Conservation (phyloP, 352 stramenopile species). For the Globisporangium camurandrum region DNA sequence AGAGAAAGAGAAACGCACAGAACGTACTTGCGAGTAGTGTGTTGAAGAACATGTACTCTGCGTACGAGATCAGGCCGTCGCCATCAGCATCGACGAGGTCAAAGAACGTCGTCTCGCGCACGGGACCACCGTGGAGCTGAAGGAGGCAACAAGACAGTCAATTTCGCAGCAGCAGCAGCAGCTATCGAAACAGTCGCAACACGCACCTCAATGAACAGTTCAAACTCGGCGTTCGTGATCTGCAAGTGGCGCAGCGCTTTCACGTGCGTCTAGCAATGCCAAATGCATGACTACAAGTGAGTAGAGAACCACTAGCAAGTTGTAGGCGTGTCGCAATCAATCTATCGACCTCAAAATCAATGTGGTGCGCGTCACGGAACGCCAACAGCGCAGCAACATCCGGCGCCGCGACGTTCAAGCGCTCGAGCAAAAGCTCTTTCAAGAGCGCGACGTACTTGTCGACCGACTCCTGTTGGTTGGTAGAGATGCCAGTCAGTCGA, state of each 20-base stretch:
- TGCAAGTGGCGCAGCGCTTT: conserved; percentile 63
- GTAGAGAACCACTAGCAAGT: neutral
- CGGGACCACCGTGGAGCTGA: conserved; percentile 51
- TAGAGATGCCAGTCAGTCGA: no score
- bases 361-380: conserved; percentile 49
- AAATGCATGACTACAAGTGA: neutral
- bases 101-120: conserved; percentile 67
- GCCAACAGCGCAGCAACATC: conserved; percentile 48
- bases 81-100: conserved; percentile 80
- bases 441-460: conserved; percentile 47
- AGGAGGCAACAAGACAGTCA: no score
- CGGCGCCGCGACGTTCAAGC: conserved; percentile 24
- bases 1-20: neutral
- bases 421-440: conserved; percentile 50
- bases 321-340: neutral
- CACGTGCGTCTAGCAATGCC: conserved; percentile 64
- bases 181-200: neutral
- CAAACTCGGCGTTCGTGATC: conserved; percentile 79
- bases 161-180: neutral
- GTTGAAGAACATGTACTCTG: conserved; percentile 88
- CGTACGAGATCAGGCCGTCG: conserved; percentile 83
- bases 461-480: conserved; percentile 29
- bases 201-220: conserved; percentile 59
- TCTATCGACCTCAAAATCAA: conserved; percentile 53
- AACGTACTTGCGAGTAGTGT: conserved; percentile 76